These are phyloP conservation scores for Graphiopsis chlorocephala DNA, from an alignment of 2,329 filamentous ascomycete genomes.

Conservation along the genomic window DNA sequence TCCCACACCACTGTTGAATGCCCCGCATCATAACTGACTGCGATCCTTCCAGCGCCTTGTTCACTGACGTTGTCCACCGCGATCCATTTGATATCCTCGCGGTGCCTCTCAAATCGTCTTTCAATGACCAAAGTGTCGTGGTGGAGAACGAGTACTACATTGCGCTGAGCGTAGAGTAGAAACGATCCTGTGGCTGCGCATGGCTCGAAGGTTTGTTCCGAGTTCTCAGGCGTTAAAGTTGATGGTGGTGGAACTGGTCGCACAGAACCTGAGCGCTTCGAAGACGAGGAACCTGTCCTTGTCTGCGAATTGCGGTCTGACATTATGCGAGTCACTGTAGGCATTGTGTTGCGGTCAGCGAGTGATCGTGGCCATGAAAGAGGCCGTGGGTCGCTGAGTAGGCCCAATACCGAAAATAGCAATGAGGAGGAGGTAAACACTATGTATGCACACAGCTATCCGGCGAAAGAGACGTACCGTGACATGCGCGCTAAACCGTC, in stretches of 20 bases:
- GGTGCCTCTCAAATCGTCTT: constrained; percentile 77
- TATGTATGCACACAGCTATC: constrained; percentile 20
- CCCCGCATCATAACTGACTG: constrained; percentile 88
- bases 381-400: constrained; percentile 21
- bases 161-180: constrained; percentile 83
- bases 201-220: constrained; percentile 67
- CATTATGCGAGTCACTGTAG: constrained; percentile 37
- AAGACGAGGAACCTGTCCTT: constrained; percentile 38
- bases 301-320: no score
- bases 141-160: constrained; percentile 79
- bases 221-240: constrained; percentile 46
- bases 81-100: constrained; percentile 78
- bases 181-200: constrained; percentile 88
- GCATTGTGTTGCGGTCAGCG: constrained; percentile 23
- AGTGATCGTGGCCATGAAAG: constrained; percentile 22
- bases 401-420: constrained; percentile 24
- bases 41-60: constrained; percentile 74
- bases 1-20: constrained; percentile 86
- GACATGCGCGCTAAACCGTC: constrained; percentile 32
- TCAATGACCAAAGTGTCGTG: constrained; percentile 92
- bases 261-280: constrained; percentile 32
- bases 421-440: constrained; percentile 24
- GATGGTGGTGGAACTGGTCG: no score
- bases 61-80: constrained; percentile 91
- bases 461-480: constrained; percentile 29